Percentiles rank a stretch among this genome's conserved stretches.
These are phyloP conservation scores for Coemansia aciculifera DNA, from an alignment of 192 early-diverging fungal species.

Conservation along the genomic window DNA sequence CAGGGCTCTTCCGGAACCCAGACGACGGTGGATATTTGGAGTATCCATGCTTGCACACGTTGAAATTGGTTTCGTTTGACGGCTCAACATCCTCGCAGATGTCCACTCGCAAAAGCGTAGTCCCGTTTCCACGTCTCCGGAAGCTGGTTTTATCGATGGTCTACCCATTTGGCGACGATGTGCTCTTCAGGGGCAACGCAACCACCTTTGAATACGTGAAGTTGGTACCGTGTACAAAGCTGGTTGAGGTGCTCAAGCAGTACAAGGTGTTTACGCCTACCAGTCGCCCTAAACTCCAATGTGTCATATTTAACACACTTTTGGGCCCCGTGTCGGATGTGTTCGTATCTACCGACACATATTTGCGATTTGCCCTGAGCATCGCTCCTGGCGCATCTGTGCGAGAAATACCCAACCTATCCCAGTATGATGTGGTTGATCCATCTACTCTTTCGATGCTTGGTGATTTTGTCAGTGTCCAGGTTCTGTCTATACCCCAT, in stretches of 20 bases:
- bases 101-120: not conserved
- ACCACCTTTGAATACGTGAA: not conserved
- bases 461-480: not conserved
- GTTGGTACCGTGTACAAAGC: not conserved
- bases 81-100: no score
- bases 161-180: not conserved
- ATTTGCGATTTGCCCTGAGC: not conserved
- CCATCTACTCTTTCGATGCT: not conserved
- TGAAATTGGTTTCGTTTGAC: not conserved
- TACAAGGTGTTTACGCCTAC: not conserved
- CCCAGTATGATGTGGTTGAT: not conserved
- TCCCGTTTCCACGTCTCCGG: not conserved
- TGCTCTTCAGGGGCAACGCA: not conserved
- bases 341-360: not conserved
- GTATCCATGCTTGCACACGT: not conserved
- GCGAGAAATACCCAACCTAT: not conserved
- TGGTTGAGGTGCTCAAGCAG: not conserved
- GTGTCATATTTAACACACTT: not conserved
- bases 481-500: not conserved
- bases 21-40: not conserved
- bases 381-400: not conserved
- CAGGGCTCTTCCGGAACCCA: not conserved
- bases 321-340: not conserved
- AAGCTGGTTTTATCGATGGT: not conserved
- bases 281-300: not conserved